phyloP scores from a whole-genome alignment of 495 filamentous ascomycete species.

The Pseudomonodictys pantanalensis region DNA sequence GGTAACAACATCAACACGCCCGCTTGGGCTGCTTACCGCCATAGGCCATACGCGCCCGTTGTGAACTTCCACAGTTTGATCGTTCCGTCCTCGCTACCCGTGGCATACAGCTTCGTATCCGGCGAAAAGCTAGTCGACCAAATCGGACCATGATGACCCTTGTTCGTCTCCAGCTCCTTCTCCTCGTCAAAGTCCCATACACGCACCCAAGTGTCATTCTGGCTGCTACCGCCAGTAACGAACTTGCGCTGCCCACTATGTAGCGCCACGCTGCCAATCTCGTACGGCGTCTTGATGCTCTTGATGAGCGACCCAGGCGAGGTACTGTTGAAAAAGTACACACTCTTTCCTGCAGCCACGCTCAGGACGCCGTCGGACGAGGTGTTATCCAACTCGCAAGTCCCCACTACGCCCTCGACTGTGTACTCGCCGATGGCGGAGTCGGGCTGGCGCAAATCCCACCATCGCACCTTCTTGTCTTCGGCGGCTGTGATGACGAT shows the following conservation, averaged over 20 bases:
- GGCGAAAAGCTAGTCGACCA: slow-evolving; percentile 94
- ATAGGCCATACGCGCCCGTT: slow-evolving; percentile 64
- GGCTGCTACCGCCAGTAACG: slow-evolving; percentile 70
- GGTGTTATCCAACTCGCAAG: slow-evolving; percentile 68
- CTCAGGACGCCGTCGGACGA: slow-evolving; percentile 46
- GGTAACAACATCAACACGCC: too few species aligned
- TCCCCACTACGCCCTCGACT: slow-evolving; percentile 80
- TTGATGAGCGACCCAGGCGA: slow-evolving; percentile 71
- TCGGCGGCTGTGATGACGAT: slow-evolving; percentile 85
- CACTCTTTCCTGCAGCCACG: slow-evolving; percentile 79
- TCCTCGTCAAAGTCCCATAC: slow-evolving; percentile 83
- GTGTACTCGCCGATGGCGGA: slow-evolving; percentile 67
- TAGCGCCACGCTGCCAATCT: slow-evolving; percentile 84
- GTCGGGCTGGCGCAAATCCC: slow-evolving; percentile 73
- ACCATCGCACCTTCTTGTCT: slow-evolving; percentile 90
- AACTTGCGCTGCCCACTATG: slow-evolving; percentile 77
- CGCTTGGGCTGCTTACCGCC: slow-evolving; percentile 53
- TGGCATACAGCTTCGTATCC: slow-evolving; percentile 92
- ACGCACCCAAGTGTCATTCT: slow-evolving; percentile 87
- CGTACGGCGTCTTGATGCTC: slow-evolving; percentile 68
- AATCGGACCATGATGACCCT: slow-evolving; percentile 95
- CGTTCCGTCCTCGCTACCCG: slow-evolving; percentile 94
- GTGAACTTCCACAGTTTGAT: slow-evolving; percentile 89
- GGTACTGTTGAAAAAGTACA: slow-evolving; percentile 86
- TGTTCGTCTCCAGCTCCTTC: slow-evolving; percentile 84